These are phyloP conservation scores for Chaetomium olivaceum DNA, from an alignment of 2,329 filamentous ascomycete genomes.

Conservation along the genomic window DNA sequence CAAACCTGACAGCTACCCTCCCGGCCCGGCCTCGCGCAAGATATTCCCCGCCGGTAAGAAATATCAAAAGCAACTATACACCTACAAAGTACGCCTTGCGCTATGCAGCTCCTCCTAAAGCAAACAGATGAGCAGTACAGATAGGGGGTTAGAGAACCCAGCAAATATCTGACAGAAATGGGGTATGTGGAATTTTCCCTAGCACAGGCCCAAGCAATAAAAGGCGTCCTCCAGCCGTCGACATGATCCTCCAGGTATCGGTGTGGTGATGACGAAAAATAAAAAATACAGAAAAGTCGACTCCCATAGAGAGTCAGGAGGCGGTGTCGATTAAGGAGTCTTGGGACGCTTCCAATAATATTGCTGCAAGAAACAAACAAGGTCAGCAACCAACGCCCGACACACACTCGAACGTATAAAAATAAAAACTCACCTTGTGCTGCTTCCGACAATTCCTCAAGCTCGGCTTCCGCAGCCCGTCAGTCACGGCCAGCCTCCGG, in stretches of 20 bases:
- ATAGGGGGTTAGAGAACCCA: background rate
- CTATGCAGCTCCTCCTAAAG: slow-evolving; percentile 31
- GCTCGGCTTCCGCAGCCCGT: slow-evolving; percentile 84
- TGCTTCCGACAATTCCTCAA: slow-evolving; percentile 88
- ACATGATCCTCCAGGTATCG: background rate
- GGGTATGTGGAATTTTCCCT: slow-evolving; percentile 16
- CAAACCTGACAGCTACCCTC: background rate
- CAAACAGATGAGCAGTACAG: slow-evolving; percentile 23
- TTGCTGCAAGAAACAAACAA: slow-evolving; percentile 50
- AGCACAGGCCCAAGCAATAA: slow-evolving; percentile 14
- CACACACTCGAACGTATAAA: slow-evolving; percentile 14
- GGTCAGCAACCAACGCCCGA: background rate
- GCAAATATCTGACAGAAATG: slow-evolving; percentile 21
- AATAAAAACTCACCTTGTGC: slow-evolving; percentile 75
- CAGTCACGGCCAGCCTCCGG: slow-evolving; percentile 78
- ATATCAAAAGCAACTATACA: slow-evolving; percentile 18
- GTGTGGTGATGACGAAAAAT: background rate
- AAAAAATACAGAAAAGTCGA: slow-evolving; percentile 2
- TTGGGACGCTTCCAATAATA: slow-evolving; percentile 68
- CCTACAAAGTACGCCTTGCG: slow-evolving; percentile 30
- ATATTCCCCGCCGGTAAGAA: background rate
- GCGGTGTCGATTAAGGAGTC: slow-evolving; percentile 48
- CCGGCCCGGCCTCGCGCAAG: background rate
- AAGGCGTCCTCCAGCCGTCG: slow-evolving; percentile 2
- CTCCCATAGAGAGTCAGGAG: background rate